phyloP scores from a whole-genome alignment of 176 grass and related monocot genomes.

The Rhynchospora tenuis region DNA sequence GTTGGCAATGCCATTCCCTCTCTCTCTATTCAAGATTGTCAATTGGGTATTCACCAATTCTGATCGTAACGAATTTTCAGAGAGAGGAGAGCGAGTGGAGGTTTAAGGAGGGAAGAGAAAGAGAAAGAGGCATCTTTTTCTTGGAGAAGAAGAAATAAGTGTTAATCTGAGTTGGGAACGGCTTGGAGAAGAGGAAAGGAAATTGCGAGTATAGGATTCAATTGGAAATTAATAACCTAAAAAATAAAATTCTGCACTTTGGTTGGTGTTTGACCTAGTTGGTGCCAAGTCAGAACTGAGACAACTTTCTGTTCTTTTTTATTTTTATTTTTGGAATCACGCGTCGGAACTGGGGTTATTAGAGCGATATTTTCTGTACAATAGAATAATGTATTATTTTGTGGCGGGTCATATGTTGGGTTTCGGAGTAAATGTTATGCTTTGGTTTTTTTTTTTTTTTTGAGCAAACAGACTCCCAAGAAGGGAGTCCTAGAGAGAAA shows the following conservation, averaged over 20 bases:
- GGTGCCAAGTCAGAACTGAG: neutral
- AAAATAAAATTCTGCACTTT: neutral
- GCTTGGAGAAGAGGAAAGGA: neutral
- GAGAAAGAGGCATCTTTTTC: slow-evolving; percentile 25
- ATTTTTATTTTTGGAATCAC: too few species aligned
- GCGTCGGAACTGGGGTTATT: too few species aligned
- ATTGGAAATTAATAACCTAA: neutral
- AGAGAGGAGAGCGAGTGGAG: neutral
- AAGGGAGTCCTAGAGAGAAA: too few species aligned
- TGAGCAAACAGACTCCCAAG: too few species aligned
- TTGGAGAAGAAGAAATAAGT: slow-evolving; percentile 29
- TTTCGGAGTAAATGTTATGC: too few species aligned
- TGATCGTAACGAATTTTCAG: neutral
- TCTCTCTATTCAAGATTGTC: neutral
- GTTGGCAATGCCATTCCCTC: slow-evolving; percentile 63
- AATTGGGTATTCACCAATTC: neutral
- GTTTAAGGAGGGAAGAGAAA: slow-evolving; percentile 28
- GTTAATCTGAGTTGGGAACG: neutral
- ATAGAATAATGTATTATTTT: too few species aligned
- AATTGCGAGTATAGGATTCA: neutral
- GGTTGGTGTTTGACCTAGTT: neutral
- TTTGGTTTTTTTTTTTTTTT: too few species aligned
- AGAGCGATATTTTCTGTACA: too few species aligned
- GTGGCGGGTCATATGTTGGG: too few species aligned
- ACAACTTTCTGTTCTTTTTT: too few species aligned